These are phyloP conservation scores for Amniculicola lignicola DNA, from an alignment of 495 filamentous ascomycete species.

Conservation along the genomic window DNA sequence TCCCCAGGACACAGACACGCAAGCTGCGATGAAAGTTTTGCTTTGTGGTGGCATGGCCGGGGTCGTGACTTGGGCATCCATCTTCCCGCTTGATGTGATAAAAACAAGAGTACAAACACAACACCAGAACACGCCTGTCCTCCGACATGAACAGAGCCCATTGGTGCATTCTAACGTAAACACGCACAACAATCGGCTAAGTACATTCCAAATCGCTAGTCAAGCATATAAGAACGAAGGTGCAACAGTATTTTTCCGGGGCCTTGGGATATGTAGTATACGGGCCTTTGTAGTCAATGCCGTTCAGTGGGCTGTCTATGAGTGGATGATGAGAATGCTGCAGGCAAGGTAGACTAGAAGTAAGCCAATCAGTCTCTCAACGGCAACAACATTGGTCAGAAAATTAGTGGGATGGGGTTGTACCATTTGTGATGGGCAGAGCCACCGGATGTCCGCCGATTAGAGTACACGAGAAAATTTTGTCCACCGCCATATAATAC, in stretches of 20 bases:
- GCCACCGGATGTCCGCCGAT: no score
- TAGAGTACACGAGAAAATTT: no score
- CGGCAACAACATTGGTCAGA: no score
- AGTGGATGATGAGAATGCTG: slow-evolving; percentile 63
- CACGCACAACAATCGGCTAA: slow-evolving; percentile 38
- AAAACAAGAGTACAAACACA: slow-evolving; percentile 84
- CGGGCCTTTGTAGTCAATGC: slow-evolving; percentile 85
- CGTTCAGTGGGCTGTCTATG: slow-evolving; percentile 80
- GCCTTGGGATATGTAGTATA: slow-evolving; percentile 71
- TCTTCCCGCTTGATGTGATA: slow-evolving; percentile 85
- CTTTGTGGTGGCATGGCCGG: slow-evolving; percentile 84
- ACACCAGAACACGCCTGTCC: background rate
- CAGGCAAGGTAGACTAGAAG: background rate
- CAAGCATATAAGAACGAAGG: slow-evolving; percentile 65
- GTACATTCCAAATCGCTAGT: slow-evolving; percentile 60
- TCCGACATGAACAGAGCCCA: slow-evolving; percentile 1
- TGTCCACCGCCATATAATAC: no score
- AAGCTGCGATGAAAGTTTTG: slow-evolving; percentile 61
- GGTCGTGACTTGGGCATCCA: slow-evolving; percentile 76
- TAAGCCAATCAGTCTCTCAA: no score
- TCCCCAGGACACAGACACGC: slow-evolving; percentile 42
- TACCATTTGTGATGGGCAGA: no score
- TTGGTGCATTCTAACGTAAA: slow-evolving; percentile 6
- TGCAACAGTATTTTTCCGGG: slow-evolving; percentile 66
- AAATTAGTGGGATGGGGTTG: no score